Base-by-base conservation (phyloP, 805 yeast genomes). In the Lachancea kluyveri region DNA sequence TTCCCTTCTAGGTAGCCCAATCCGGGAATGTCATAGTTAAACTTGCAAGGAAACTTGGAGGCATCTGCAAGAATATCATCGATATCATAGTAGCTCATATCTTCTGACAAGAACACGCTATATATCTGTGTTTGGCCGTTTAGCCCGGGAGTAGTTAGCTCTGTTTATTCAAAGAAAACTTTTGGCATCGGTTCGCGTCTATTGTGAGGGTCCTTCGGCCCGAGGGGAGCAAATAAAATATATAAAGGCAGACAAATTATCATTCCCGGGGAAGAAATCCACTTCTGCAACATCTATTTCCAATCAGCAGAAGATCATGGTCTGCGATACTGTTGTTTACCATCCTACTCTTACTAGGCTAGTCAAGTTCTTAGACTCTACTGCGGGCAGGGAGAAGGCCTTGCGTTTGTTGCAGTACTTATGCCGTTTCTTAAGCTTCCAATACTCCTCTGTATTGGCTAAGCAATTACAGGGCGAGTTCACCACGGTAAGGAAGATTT, bases 1-100 rank as follows among this genome's bases (percentile, higher is more conserved):
- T 79, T 74, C 6, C 88, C 86, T 48, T 81, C 88, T 5, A 90
- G 63, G 48, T 79, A 85, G 3, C 96, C 96, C n/a, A 90, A 62
- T 0, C 92, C 90, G 0, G 94, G 94, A 6, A 86, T 79, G 0
- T 79, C 70, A 27, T 78, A 70, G 42, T 80, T 78, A 62, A 88
- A 86, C 32, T 71, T 74, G 48, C 90, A 77, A 0, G 96, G 95
- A 6, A 88, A 62, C 48, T 77, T 78, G 64, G 76, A 79, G 3
- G 72, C 67, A 39, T 77, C 86, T 0, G 88, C 74, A 12, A 80
- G 62, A 8, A 82, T 77, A 43, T 81, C 92, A 44, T 83, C 92
- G 5, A 83, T 62, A 51, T 81, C 88, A 60, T 78, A 83, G 58
- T 83, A 83, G 0, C 62, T 58, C 64, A 60, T 60, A 8, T 10